Conservation (phyloP, 148 eudicot species). For the Chenopodium quinoa region DNA sequence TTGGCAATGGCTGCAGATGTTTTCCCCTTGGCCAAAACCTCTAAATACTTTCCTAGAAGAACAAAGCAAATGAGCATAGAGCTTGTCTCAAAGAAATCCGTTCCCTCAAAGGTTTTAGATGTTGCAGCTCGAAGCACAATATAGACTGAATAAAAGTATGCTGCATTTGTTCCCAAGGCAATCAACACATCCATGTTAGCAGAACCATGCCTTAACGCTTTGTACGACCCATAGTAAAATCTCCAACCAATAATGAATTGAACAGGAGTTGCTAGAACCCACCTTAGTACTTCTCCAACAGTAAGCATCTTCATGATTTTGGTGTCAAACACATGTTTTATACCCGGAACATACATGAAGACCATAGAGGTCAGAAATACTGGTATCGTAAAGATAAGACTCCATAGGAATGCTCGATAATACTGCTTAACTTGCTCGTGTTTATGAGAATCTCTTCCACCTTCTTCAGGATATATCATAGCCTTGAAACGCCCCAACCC, state of each 20-base stretch:
- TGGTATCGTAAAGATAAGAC: constrained; percentile 79
- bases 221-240: constrained; percentile 84
- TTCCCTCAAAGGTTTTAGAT: constrained; percentile 56
- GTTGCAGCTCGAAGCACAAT: constrained; percentile 76
- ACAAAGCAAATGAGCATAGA: constrained; percentile 93
- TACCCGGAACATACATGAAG: constrained; percentile 80
- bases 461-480: constrained; percentile 65
- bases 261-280: constrained; percentile 84
- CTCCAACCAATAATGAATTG: constrained; percentile 84
- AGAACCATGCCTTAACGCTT: constrained; percentile 69
- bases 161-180: constrained; percentile 93
- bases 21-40: constrained; percentile 88
- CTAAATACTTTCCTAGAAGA: constrained; percentile 88
- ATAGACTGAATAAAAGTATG: constrained; percentile 88
- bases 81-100: constrained; percentile 93
- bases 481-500: constrained; percentile 60
- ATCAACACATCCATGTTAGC: constrained; percentile 99
- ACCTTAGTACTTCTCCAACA: constrained; percentile 70
- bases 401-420: constrained; percentile 71
- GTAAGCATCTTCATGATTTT: constrained; percentile 73
- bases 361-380: constrained; percentile 89
- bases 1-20: constrained; percentile 96
- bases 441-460: constrained; percentile 57
- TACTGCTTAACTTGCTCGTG: constrained; percentile 60
- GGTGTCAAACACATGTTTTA: constrained; percentile 56